Base-by-base conservation (phyloP, 2,329 filamentous ascomycete species). In the Xylaria sp. region DNA sequence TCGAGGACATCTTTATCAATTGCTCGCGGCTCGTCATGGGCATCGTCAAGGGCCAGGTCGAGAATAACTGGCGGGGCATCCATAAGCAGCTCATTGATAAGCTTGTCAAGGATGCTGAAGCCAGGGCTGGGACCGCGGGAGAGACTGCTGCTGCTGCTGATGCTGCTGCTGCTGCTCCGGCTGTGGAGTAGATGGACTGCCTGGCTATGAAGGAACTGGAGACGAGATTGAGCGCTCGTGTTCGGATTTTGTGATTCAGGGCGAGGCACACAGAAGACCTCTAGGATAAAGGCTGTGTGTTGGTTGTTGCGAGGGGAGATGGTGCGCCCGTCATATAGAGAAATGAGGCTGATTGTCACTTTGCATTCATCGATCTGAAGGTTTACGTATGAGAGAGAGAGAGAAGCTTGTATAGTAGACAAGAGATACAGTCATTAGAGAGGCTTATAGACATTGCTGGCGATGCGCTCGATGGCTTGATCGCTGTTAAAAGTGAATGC, bases 1-100 rank as follows among this genome's bases (percentile, higher is more conserved):
- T 84, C 4, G 85, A 88, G 77, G 82, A 84, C 16, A 79, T 85
- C 23, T 74, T 78, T n/a, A 85, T 88, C 69, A 81, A 76, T 51
- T 87, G 85, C 74, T 86, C 85, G 21, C 81, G 81, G 63, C 72
- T 88, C 27, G 73, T 89, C 62, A 69, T 86, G 5, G 79, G 82
- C 1, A 78, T 86, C 25, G 82, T 88, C 29, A 87, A 83, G 77
- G 77, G 78, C 40, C 82, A 86, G 60, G 86, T 86, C 60, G 86
- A 88, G 71, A 75, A 73, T 25, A 84, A 84, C 8, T 87, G 85
- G 84, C 75, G 75, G 65, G 79, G 78, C 27, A 85, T 88, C 25
- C 86, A 88, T 68, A 79, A 75, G n/a, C 84, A 82, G 76, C 82
- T 88, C 78, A 63, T 82, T 35, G 73, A 71, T 40, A 79, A 80